A percentile compares a stretch with the other conserved stretches of the same genome.
Conservation (phyloP, 768 basidiomycete genomes). For the Mrakia frigida region DNA sequence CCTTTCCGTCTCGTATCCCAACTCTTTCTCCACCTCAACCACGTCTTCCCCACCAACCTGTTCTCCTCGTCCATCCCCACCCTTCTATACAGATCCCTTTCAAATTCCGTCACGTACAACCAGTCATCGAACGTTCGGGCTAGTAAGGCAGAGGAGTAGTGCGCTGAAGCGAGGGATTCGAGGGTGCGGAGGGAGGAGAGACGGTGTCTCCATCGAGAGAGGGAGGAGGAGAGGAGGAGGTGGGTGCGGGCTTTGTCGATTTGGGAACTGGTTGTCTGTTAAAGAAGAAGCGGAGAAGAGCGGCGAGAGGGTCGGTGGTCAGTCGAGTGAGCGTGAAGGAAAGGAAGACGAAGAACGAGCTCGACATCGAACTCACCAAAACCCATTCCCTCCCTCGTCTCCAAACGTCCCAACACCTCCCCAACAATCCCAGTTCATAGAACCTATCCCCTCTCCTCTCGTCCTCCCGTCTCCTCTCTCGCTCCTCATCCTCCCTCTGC, state of each 20-base stretch:
- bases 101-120: not conserved
- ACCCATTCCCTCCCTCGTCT: constrained; percentile 66
- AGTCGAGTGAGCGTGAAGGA: too few species aligned
- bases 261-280: constrained; percentile 66
- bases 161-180: constrained; percentile 47
- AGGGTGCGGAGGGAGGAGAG: constrained; percentile 34
- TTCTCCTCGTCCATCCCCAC: constrained; percentile 14
- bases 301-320: not conserved
- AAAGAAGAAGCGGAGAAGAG: constrained; percentile 22
- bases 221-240: constrained; percentile 55
- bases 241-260: constrained; percentile 64
- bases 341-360: too few species aligned
- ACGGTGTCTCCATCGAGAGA: constrained; percentile 59
- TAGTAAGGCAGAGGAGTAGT: constrained; percentile 45
- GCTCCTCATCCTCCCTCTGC: constrained; percentile 28
- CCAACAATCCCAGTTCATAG: constrained; percentile 58
- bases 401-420: constrained; percentile 74
- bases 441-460: constrained; percentile 68
- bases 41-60: constrained; percentile 15
- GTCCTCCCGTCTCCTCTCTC: constrained; percentile 27
- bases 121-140: constrained; percentile 4
- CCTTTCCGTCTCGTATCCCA: constrained; percentile 21
- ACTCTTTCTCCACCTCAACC: constrained; percentile 20
- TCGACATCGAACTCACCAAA: constrained; percentile 56
- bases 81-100: not conserved